Evolutionary conservation across 2,329 filamentous ascomycete species (phyloP).

Genomic region (Apiospora saccharicola): DNA sequence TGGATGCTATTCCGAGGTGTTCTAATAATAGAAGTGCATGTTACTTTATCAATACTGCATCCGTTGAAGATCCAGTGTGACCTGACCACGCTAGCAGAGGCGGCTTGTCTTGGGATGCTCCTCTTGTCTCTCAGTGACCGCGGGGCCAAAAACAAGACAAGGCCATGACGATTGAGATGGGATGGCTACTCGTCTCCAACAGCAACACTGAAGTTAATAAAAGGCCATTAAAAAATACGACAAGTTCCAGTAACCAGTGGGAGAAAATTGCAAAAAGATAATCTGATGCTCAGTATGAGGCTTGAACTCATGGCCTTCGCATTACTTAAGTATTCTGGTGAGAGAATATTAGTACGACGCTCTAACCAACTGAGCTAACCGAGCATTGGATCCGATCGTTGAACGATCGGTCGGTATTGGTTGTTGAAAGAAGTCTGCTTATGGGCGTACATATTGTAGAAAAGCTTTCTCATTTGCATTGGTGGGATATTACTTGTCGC

Average conservation of each 20-base stretch:
- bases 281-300: slow-evolving; percentile 11
- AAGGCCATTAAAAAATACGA: background rate
- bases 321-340: slow-evolving; percentile 8
- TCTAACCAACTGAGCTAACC: slow-evolving; percentile 22
- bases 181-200: background rate
- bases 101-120: background rate
- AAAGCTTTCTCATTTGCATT: too few species aligned
- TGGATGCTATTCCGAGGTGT: background rate
- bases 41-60: background rate
- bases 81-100: background rate
- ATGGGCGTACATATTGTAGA: background rate
- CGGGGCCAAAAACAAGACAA: background rate
- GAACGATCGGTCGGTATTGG: slow-evolving; percentile 8
- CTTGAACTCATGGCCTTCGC: slow-evolving; percentile 21
- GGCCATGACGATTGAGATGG: background rate
- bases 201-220: too few species aligned
- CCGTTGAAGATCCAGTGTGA: background rate
- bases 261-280: background rate
- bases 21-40: slow-evolving; percentile 9
- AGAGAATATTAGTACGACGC: slow-evolving; percentile 22
- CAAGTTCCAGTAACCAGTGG: background rate
- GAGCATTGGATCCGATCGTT: slow-evolving; percentile 1
- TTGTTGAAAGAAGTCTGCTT: background rate
- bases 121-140: background rate
- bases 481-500: background rate